Evolutionary conservation across 1,139 yeast genomes (phyloP), one percentile per base, ranked within the genome.

Genomic region (Sugiyamaella xylanicola): DNA sequence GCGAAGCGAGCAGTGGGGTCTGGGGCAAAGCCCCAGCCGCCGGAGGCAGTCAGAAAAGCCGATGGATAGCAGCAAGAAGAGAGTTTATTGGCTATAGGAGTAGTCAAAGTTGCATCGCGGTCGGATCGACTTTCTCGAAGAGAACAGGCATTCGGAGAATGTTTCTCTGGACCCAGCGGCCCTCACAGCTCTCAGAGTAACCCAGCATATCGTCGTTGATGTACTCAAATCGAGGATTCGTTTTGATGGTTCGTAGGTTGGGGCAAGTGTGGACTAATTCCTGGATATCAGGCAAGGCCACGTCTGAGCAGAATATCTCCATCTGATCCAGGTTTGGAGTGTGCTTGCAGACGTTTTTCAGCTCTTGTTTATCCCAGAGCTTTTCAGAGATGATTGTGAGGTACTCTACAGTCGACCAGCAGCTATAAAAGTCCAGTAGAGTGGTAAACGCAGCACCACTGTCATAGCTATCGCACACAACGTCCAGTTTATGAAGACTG

Each of bases 161-260:
- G 21, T 15, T 36, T 21, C 37, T 48, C 16, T 48, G 51, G 16
- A 37, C 13, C 51, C 51, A 48, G 21, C 37, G 7, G 35, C 35
- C 21, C 1, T 22, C 16, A 21, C 36, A 17, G 17, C 15, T 15
- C 21, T 48, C 44, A 5, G 36, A 37, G 20, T 48, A 48, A 8
- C 51, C 51, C 2, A 36, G 22, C 20, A 32, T 40, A 19, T 17
- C 4, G 42, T 15, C 32, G 20, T 21, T 41, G 22, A 27, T 16
- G 4, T 32, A n/a, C 25, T 48, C 51, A 4, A 25, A 15, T 13
- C 43, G 32, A 15, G 51, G 51, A 25, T 20, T 48, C 11, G 35
- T 29, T 19, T 17, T 36, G 44, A 48, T 21, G n/a, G 13, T 13
- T 8, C 25, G 20, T 4, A 48, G 9, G n/a, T 37, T 22, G 11